These are phyloP conservation scores for Umbelopsis sp. DNA, from an alignment of 192 early-diverging fungal species.

Conservation along the genomic window DNA sequence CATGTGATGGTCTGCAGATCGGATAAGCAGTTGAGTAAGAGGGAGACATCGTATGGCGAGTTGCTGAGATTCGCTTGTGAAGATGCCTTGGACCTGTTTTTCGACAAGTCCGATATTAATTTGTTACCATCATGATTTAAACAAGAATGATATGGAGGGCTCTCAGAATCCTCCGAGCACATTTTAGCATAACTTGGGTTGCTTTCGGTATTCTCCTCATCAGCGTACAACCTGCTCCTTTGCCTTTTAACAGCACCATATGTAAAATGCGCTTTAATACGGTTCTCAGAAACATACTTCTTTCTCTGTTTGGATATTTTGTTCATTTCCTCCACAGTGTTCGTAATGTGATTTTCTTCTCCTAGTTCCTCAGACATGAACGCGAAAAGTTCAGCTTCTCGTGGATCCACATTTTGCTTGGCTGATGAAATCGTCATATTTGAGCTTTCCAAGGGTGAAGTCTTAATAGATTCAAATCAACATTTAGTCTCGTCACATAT, in stretches of 20 bases:
- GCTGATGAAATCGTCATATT: too few species aligned
- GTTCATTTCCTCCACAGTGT: not conserved
- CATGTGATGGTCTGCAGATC: too few species aligned
- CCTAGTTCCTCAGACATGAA: constrained; percentile 4
- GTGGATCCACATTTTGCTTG: not conserved
- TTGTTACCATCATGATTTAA: not conserved
- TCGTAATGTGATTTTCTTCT: not conserved
- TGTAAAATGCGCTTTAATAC: constrained; percentile 2
- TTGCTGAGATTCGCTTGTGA: too few species aligned
- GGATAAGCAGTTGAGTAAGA: too few species aligned
- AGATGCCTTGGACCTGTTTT: too few species aligned
- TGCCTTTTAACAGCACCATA: not conserved
- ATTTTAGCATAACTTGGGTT: not conserved
- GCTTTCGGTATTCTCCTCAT: not conserved
- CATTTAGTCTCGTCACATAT: too few species aligned
- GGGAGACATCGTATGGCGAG: too few species aligned
- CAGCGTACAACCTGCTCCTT: not conserved
- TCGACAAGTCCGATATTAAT: not conserved
- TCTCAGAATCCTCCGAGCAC: not conserved
- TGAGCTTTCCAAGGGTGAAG: too few species aligned
- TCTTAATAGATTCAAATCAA: too few species aligned
- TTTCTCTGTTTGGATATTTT: not conserved
- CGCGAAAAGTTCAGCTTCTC: not conserved
- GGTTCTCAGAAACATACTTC: not conserved
- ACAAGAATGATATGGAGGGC: not conserved